These are phyloP conservation scores for Zoysia pacifica DNA, from an alignment of 176 grass and related monocot species.

Conservation along the genomic window DNA sequence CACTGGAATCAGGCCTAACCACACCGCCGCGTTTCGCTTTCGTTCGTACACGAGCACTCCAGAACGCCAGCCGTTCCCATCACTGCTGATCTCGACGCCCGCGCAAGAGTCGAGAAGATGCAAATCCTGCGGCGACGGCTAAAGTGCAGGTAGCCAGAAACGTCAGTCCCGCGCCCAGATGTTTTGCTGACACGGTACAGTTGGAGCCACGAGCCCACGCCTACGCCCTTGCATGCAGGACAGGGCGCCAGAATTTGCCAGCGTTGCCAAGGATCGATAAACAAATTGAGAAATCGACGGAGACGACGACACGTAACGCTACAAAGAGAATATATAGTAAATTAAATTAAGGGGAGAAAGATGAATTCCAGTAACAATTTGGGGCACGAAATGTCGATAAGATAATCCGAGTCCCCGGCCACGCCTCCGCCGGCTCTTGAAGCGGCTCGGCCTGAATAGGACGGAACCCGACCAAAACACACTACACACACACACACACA, in stretches of 20 bases:
- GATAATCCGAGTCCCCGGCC: neutral
- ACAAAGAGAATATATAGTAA: no score
- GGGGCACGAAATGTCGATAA: constrained; percentile 11
- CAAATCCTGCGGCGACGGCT: neutral
- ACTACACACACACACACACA: neutral
- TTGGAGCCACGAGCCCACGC: neutral
- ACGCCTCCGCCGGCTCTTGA: constrained; percentile 16
- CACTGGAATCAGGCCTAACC: no score
- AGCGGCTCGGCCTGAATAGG: neutral
- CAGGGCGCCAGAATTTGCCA: neutral
- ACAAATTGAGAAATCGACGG: neutral
- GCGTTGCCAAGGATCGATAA: neutral
- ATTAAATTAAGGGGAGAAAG: no score
- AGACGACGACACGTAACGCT: neutral
- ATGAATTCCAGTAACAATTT: neutral
- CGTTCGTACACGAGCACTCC: constrained; percentile 33
- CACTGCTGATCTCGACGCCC: constrained; percentile 12
- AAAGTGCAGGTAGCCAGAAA: neutral
- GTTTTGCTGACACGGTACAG: neutral
- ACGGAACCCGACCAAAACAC: neutral
- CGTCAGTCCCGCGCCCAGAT: neutral
- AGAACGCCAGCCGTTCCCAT: neutral
- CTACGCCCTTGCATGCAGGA: neutral
- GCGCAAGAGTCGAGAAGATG: neutral
- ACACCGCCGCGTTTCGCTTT: constrained; percentile 35